Base-by-base conservation (phyloP, 768 basidiomycete species). In the Mycena metata region DNA sequence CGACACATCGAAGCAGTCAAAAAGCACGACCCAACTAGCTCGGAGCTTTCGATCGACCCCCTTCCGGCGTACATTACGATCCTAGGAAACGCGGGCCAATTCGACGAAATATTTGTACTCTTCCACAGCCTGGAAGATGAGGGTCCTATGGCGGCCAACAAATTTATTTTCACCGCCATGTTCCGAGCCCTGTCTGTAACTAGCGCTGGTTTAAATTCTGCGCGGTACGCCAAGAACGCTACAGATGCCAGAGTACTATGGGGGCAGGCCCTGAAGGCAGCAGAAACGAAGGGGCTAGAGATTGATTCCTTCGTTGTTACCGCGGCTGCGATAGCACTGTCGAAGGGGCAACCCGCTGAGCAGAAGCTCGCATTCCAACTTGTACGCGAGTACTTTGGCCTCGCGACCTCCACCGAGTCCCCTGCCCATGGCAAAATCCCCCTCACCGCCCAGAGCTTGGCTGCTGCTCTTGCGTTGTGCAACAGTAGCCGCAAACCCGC, bases 31-130 rank as follows among this genome's bases (percentile, higher is more conserved):
- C 82, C 85, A 5, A 67, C 74, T 7, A 86, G 85, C 68, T 61
- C 80, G 12, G 83, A 89, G n/a, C 80, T 90, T 43, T 80, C 81
- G n/a, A 73, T 81, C 12, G 75, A 79, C 21, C 89, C 91, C 23
- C 78, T 90, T 47, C 85, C 84, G 41, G 75, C 82, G 49, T 96
- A 94, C 75, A 85, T 95, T 51, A 86, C 84, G 60, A 84, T 94
- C 43, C 86, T 95, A 9, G 90, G 88, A 57, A 83, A 84, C 41
- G 84, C 87, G 9, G 85, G 86, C 16, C 78, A 85, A 12, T 86
- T 90, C 65, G 89, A 93, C 69, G 86, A 86, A 64, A 85, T 94
- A 17, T 92, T 93, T 70, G 92, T 94, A 67, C 87, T 95, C 55
- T 95, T 89, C 79, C 87, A 92, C 69, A 83, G 83, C 16, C 78